Conservation (phyloP, 306 rosid species). For the Fagus sylvatica region DNA sequence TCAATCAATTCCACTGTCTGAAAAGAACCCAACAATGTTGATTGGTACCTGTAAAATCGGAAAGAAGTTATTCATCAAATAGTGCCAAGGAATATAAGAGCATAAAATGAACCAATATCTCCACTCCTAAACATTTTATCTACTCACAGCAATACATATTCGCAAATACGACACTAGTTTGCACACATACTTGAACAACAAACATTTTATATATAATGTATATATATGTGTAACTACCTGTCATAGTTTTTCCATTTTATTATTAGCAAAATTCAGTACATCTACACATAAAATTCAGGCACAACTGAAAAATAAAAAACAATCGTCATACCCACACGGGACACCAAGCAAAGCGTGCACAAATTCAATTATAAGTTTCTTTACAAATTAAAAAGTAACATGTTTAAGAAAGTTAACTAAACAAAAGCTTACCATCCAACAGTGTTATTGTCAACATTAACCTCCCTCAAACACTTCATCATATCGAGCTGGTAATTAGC, state of each 20-base stretch:
- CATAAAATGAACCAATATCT: neutral
- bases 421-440: conserved; percentile 78
- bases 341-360: no score
- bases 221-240: no score
- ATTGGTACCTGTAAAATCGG: conserved; percentile 75
- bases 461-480: conserved; percentile 99
- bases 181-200: neutral
- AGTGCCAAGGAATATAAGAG: neutral
- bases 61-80: conserved; percentile 9
- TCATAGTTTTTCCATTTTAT: no score
- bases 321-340: no score
- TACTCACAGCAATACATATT: neutral
- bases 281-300: neutral
- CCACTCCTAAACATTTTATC: neutral
- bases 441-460: conserved; percentile 94
- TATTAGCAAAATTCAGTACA: no score
- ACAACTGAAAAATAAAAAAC: no score
- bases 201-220: no score
- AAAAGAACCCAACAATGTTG: conserved; percentile 87
- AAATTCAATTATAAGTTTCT: no score
- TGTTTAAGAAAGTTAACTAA: no score
- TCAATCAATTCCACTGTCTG: conserved; percentile 92
- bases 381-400: no score
- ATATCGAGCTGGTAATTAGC: conserved; percentile 98
- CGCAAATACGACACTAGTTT: no score